Evolutionary conservation across 2,329 filamentous ascomycete species (phyloP), one percentile per base, ranked within the genome.

Genomic region (Cytospora paraplurivora): DNA sequence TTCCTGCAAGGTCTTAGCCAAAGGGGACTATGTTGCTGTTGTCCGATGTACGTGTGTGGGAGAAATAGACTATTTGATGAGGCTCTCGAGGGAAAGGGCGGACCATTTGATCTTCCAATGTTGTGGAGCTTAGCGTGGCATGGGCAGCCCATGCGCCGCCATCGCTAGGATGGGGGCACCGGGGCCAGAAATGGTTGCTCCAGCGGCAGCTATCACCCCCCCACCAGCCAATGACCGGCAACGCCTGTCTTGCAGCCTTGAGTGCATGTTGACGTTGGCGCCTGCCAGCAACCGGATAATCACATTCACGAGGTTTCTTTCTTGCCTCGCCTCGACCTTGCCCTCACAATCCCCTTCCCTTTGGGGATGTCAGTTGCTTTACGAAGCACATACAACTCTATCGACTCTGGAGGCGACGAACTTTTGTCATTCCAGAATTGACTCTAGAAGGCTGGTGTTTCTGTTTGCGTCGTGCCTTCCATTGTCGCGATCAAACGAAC

Each of bases 131-230:
- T 17, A 38, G 56, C 21, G n/a, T 19, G 41, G 32, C 27, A 21
- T 35, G 54, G 17, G n/a, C 27, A 27, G n/a, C 27, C 27, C 27
- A 27, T 27, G 27, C 27, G 27, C 27, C 27, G 27, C 27, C 27
- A 27, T 27, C 27, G 27, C 21, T 19, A 50, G 57, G 13, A 50
- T 35, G 57, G 47, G 7, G 32, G 57, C 34, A 35, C 19, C 17
- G 41, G 41, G n/a, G 17, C 34, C 34, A 35, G 34, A 35, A 35
- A 19, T 44, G 59, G 59, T 61, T 61, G 59, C 59, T 61, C 50
- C 51, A 61, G 59, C 51, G 59, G 59, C 59, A 61, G 59, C 44
- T 47, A n/a, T 47, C n/a, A 47, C n/a, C n/a, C 44, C 44, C 27
- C 44, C 44, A 10, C 44, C n/a, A 47, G 12, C 44, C 44, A 47